Evolutionary conservation across 1,284 basidiomycete genomes (phyloP), one percentile per base, ranked within the genome.

Genomic region (Takashimella koratensis): DNA sequence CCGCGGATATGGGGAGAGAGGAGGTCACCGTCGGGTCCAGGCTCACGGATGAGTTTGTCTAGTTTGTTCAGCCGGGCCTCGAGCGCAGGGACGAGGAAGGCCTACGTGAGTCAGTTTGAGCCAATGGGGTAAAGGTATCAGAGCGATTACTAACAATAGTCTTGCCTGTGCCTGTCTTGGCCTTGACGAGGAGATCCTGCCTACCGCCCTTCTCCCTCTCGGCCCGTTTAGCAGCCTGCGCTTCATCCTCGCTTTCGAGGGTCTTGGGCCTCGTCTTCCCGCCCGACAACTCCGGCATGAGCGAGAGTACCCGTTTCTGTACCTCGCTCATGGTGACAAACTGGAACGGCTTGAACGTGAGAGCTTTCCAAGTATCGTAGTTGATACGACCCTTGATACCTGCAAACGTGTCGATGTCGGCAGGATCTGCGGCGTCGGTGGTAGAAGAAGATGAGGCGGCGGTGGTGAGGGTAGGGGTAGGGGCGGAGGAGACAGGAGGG

Each of bases 161-260:
- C 77, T 96, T 97, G 47, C 92, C 92, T 0, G 92, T 94, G 43
- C 93, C 91, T 0, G 93, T 95, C 73, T 87, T 88, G n/a, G 92
- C 90, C 70, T 73, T 73, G 62, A 70, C 60, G 59, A 73, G 56
- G 62, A 76, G 49, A 68, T 67, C 64, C 48, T 64, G 66, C 57
- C 65, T 60, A 16, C 58, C 62, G 11, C 48, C 52, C 30, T 61
- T 58, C 49, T 64, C 46, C 6, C 53, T 54, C 43, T 25, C 21
- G 46, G 1, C 49, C 53, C 26, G 23, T 25, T 43, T 42, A 23
- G 46, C 42, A 12, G 44, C 45, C 43, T 61, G 47, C 25, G 54
- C 62, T n/a, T 50, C 40, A 2, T 30, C 50, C 55, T 59, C 57
- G 6, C 12, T 43, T 8, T 43, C 50, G 12, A 51, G 22, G 8